phyloP scores from a whole-genome alignment of 163 green algal species.

The Scenedesmus sp. region DNA sequence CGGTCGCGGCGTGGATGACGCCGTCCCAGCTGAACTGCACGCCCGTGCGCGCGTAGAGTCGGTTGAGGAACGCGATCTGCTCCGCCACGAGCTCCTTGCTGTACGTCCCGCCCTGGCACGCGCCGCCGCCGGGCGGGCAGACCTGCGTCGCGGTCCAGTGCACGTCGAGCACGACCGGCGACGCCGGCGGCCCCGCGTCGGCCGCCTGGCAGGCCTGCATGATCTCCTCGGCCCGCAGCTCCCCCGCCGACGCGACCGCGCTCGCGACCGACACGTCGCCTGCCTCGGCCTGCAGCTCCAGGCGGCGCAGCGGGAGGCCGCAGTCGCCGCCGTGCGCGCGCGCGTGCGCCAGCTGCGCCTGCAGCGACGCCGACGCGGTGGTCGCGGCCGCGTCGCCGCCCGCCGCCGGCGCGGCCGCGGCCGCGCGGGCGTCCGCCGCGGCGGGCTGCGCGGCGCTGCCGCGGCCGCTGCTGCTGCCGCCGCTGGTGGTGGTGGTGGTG shows the following conservation, averaged over 20 bases:
- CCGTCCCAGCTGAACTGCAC: constrained; percentile 37
- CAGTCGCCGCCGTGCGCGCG: no score
- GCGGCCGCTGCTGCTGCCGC: no score
- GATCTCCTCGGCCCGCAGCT: not conserved
- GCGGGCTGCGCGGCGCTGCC: no score
- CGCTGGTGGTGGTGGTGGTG: no score
- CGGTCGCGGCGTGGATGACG: constrained; percentile 3
- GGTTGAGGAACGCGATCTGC: constrained; percentile 20
- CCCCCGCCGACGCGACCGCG: not conserved
- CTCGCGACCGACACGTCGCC: not conserved
- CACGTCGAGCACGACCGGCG: constrained; percentile 2
- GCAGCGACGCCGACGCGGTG: no score
- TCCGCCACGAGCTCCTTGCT: not conserved
- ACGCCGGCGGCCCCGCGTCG: constrained; percentile 18
- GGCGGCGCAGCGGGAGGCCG: no score
- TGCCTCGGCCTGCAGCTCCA: no score
- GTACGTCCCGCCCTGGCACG: constrained; percentile 15
- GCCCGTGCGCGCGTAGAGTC: constrained; percentile 16
- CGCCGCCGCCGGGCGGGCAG: not conserved
- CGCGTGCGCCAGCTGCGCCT: no score
- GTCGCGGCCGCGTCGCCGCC: no score
- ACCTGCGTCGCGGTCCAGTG: constrained; percentile 24
- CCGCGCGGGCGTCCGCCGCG: no score
- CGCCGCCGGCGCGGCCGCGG: no score
- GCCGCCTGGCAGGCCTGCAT: constrained; percentile 36